Evolutionary conservation across 805 yeast genomes (phyloP).

Genomic region (Wickerhamomyces bovis): DNA sequence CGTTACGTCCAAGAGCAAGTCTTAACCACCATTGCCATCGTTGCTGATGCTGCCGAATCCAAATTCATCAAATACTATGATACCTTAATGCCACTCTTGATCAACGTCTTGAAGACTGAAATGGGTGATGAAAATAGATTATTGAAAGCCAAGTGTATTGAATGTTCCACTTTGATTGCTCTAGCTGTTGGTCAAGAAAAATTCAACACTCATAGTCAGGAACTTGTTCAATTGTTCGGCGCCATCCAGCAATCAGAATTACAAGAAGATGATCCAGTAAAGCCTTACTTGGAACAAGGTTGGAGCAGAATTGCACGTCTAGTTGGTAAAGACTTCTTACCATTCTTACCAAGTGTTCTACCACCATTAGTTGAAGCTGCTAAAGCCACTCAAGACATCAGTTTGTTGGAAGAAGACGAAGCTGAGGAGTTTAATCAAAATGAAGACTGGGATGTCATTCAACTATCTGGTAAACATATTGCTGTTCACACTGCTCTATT

Average conservation of each 20-base stretch:
- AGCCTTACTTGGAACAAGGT: slow-evolving; percentile 82
- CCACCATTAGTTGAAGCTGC: slow-evolving; percentile 89
- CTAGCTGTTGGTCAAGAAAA: slow-evolving; percentile 91
- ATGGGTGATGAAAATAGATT: slow-evolving; percentile 72
- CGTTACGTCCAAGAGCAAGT: slow-evolving; percentile 97
- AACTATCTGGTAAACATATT: slow-evolving; percentile 83
- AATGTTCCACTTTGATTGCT: slow-evolving; percentile 92
- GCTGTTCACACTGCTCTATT: slow-evolving; percentile 93
- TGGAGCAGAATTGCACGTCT: slow-evolving; percentile 93
- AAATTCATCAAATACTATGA: slow-evolving; percentile 89
- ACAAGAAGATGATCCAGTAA: slow-evolving; percentile 80
- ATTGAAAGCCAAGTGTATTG: slow-evolving; percentile 89
- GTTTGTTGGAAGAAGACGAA: slow-evolving; percentile 80
- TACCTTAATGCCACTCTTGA: slow-evolving; percentile 83
- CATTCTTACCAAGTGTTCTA: slow-evolving; percentile 74
- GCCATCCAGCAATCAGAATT: slow-evolving; percentile 55
- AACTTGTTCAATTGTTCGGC: slow-evolving; percentile 66
- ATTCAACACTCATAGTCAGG: slow-evolving; percentile 68
- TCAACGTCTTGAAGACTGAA: slow-evolving; percentile 73
- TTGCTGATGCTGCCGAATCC: slow-evolving; percentile 92
- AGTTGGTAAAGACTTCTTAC: slow-evolving; percentile 79
- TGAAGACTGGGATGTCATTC: slow-evolving; percentile 94
- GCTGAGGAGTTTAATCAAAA: slow-evolving; percentile 79
- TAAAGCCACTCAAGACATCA: slow-evolving; percentile 82
- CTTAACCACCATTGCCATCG: slow-evolving; percentile 90